These are phyloP conservation scores for Suillus brevipes DNA, from an alignment of 768 basidiomycete species.

Conservation along the genomic window DNA sequence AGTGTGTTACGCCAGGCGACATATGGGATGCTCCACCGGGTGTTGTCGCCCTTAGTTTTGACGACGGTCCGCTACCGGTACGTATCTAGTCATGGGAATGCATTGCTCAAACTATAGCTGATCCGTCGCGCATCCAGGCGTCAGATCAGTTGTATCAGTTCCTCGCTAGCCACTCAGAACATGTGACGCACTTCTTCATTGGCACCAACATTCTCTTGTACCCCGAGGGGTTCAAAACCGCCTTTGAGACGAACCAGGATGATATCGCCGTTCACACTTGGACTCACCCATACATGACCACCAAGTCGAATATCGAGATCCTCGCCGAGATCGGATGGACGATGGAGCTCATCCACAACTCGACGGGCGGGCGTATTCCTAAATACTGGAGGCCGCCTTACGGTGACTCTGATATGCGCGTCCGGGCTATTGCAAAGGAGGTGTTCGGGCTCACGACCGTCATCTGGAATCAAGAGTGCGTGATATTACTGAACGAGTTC, in stretches of 20 bases:
- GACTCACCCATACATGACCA: constrained; percentile 82
- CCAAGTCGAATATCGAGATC: constrained; percentile 65
- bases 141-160: constrained; percentile 61
- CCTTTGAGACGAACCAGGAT: constrained; percentile 41
- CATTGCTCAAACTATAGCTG: constrained; percentile 9
- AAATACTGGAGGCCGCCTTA: constrained; percentile 88
- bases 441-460: constrained; percentile 86
- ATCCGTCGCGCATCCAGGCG: constrained; percentile 27
- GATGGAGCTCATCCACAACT: constrained; percentile 74
- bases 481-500: background rate
- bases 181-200: constrained; percentile 90
- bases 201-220: constrained; percentile 71
- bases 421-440: constrained; percentile 81
- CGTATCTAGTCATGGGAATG: constrained; percentile 14
- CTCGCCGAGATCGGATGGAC: constrained; percentile 80
- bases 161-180: constrained; percentile 60
- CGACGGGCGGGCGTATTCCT: constrained; percentile 74
- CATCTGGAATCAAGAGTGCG: constrained; percentile 89
- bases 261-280: constrained; percentile 52
- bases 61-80: constrained; percentile 73
- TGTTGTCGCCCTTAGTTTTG: constrained; percentile 65
- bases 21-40: constrained; percentile 79
- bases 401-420: constrained; percentile 82
- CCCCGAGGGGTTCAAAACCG: constrained; percentile 53
- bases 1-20: constrained; percentile 62